phyloP scores from a whole-genome alignment of 345 rosid species.

The Syzygium aromaticum region DNA sequence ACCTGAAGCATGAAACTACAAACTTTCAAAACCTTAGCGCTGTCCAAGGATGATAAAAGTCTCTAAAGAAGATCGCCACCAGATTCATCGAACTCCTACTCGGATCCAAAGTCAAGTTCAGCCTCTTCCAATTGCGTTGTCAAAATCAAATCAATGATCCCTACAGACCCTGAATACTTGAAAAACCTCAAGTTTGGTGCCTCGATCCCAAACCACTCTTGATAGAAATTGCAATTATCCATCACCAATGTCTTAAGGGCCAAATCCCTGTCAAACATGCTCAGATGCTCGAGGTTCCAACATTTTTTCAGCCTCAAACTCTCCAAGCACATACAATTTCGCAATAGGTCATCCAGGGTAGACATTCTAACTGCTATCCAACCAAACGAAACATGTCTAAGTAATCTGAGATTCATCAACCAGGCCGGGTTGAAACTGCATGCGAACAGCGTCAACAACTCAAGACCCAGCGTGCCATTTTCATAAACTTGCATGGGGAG shows the following conservation, averaged over 20 bases:
- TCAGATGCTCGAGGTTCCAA: slow-evolving; percentile 7
- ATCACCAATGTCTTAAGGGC: slow-evolving; percentile 11
- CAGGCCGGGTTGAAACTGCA: slow-evolving; percentile 8
- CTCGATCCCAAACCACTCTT: not conserved
- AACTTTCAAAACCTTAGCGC: slow-evolving; percentile 9
- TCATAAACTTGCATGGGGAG: slow-evolving; percentile 18
- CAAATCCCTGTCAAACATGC: not conserved
- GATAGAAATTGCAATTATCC: slow-evolving; percentile 13
- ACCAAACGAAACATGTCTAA: slow-evolving; percentile 23
- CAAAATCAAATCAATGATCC: slow-evolving; percentile 1
- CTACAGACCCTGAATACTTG: slow-evolving; percentile 7
- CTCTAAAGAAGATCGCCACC: slow-evolving; percentile 4
- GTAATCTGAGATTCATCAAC: not conserved
- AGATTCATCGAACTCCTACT: slow-evolving; percentile 7
- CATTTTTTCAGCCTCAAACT: slow-evolving; percentile 29
- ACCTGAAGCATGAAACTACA: slow-evolving; percentile 31
- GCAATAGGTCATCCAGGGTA: slow-evolving; percentile 5
- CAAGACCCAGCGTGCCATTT: not conserved
- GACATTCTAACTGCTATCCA: slow-evolving; percentile 10
- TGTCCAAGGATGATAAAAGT: slow-evolving; percentile 5
- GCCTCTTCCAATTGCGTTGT: slow-evolving; percentile 8
- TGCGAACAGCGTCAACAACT: slow-evolving; percentile 13
- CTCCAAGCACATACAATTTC: slow-evolving; percentile 13
- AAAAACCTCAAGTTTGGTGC: slow-evolving; percentile 14
- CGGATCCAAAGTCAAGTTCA: slow-evolving; percentile 23